Evolutionary conservation across 805 yeast genomes (phyloP), one percentile per base, ranked within the genome.

Genomic region (Zygotorulaspora florentina): DNA sequence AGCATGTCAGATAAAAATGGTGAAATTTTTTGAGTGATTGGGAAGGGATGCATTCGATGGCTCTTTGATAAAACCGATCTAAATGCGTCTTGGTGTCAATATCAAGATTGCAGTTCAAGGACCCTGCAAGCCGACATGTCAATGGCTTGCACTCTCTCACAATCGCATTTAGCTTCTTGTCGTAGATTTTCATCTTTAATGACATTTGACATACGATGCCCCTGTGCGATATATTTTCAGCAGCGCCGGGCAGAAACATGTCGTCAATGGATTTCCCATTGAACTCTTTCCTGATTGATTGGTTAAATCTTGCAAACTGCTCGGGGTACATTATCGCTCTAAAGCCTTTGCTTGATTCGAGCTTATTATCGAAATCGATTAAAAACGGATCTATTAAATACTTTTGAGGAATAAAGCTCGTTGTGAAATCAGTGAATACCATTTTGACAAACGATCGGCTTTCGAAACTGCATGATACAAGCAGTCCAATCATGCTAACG

Each of bases 391-490:
- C 64, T 36, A 57, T 55, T 5, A 60, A 47, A 31, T 54, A 54
- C 23, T 55, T 55, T 33, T 52, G 57, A 20, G 29, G 35, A 6
- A 44, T 41, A 12, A 18, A 15, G 1, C 43, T 27, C 39, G 58
- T 61, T 1, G 62, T 62, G 36, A 63, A 62, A 49, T 63, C 67
- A 9, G 66, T 62, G 27, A 63, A 58, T 10, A 57, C 52, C 39
- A 59, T 39, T 15, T 50, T 39, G 1, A 42, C 49, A 42, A 43
- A 58, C 3, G 41, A 23, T 0, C 35, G 30, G 17, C 46, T 41
- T 28, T 56, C 57, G 39, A 50, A 52, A 2, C 59, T 39, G 31
- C 51, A 50, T 3, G 61, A 50, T 2, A 59, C 55, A 8, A 58
- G 46, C 17, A 56, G 38, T 3, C 53, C 62, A n/a, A 56, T 38